These are phyloP conservation scores for Gryganskiella cystojenkinii DNA, from an alignment of 192 early-diverging fungal genomes.

Conservation along the genomic window DNA sequence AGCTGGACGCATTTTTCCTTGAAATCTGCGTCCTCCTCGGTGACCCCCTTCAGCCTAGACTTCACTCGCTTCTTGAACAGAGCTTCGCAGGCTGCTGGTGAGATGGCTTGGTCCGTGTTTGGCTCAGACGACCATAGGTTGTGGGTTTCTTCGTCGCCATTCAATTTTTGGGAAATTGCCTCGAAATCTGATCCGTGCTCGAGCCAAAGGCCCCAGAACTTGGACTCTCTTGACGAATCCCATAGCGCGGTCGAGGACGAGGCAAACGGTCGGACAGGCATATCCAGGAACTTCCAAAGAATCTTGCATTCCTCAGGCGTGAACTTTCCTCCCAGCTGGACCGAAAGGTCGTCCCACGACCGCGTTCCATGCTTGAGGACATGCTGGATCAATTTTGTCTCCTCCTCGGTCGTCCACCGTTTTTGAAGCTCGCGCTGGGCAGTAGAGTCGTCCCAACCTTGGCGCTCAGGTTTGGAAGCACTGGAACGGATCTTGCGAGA, in stretches of 20 bases:
- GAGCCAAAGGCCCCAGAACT: conserved; percentile 40
- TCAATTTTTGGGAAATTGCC: conserved; percentile 14
- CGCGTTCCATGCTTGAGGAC: conserved; percentile 33
- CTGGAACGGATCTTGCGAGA: too few species aligned
- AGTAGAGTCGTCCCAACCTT: conserved; percentile 18
- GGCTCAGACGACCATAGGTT: too few species aligned
- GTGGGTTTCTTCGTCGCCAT: not conserved
- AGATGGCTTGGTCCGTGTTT: too few species aligned
- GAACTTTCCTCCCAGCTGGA: conserved; percentile 7
- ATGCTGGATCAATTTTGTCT: conserved; percentile 38
- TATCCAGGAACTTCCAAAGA: conserved; percentile 46
- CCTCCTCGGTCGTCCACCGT: conserved; percentile 22
- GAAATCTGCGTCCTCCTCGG: not conserved
- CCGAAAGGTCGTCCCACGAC: conserved; percentile 23
- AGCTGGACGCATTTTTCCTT: conserved; percentile 21
- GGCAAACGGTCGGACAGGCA: conserved; percentile 21
- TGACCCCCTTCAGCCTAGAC: not conserved
- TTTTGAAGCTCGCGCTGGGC: conserved; percentile 3
- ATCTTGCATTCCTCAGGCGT: conserved; percentile 35
- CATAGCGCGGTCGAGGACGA: not conserved
- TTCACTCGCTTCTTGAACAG: conserved; percentile 14
- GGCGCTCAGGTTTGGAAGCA: too few species aligned
- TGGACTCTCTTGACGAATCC: conserved; percentile 15
- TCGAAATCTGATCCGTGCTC: conserved; percentile 30
- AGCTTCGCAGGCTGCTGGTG: too few species aligned